A percentile compares a stretch with the other conserved stretches of the same genome.
Evolutionary conservation across 345 rosid species (phyloP).

Genomic region (Populus pruinosa): DNA sequence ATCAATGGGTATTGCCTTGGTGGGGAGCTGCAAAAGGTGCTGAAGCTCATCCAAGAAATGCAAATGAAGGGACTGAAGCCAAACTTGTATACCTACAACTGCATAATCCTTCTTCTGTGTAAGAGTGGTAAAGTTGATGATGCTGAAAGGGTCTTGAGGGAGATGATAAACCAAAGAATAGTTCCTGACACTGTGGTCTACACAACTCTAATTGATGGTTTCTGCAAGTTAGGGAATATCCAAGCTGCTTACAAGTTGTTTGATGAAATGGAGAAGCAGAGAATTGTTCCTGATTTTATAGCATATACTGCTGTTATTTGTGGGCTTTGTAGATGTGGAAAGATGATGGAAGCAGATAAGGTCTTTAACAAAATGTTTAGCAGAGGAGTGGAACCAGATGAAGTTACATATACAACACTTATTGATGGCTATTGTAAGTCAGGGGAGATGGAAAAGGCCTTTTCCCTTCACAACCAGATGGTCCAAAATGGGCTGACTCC

Average conservation of each 20-base stretch:
- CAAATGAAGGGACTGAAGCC: slow-evolving; percentile 55
- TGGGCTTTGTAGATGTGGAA: slow-evolving; percentile 65
- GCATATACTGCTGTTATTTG: slow-evolving; percentile 70
- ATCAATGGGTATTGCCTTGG: slow-evolving; percentile 71
- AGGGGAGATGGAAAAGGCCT: slow-evolving; percentile 66
- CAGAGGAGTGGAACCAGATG: slow-evolving; percentile 65
- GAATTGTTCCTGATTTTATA: slow-evolving; percentile 57
- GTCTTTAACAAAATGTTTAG: slow-evolving; percentile 58
- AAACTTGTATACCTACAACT: slow-evolving; percentile 68
- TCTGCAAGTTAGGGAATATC: slow-evolving; percentile 56
- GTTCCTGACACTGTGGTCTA: slow-evolving; percentile 65
- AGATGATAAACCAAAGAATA: slow-evolving; percentile 55
- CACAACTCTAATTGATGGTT: slow-evolving; percentile 81
- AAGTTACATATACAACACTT: slow-evolving; percentile 67
- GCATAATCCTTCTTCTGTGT: slow-evolving; percentile 61
- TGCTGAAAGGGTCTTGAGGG: slow-evolving; percentile 59
- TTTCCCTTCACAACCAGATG: slow-evolving; percentile 79
- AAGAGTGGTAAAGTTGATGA: slow-evolving; percentile 47
- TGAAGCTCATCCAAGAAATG: slow-evolving; percentile 71
- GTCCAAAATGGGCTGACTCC: slow-evolving; percentile 60
- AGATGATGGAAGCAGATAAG: slow-evolving; percentile 61
- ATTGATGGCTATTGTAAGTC: slow-evolving; percentile 85
- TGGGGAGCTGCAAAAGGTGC: slow-evolving; percentile 45
- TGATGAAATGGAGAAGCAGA: slow-evolving; percentile 51
- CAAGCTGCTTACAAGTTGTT: slow-evolving; percentile 51